phyloP scores from a whole-genome alignment of 164 flowering plant species.

The Vitis cinerea region DNA sequence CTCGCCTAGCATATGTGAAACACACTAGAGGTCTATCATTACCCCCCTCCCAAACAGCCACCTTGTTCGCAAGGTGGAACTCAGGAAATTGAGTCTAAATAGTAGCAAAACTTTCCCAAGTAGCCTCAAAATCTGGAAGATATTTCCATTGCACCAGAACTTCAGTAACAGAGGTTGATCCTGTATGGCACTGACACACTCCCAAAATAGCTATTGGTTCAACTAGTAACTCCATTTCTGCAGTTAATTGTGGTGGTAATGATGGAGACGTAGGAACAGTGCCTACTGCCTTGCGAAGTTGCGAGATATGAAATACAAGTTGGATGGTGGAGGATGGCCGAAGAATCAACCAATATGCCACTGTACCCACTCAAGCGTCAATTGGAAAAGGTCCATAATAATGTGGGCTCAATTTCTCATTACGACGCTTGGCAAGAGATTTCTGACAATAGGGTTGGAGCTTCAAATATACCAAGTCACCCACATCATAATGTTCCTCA shows the following conservation, averaged over 20 bases:
- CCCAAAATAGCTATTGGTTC: not conserved
- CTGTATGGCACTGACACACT: no score
- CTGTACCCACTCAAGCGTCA: not conserved
- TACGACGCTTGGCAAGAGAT: not conserved
- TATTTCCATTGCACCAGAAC: not conserved
- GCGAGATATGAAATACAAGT: not conserved
- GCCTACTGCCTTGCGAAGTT: not conserved
- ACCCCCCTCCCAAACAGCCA: not conserved
- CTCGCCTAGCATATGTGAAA: no score
- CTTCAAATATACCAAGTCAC: not conserved
- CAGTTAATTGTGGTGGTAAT: not conserved
- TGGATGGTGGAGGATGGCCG: not conserved
- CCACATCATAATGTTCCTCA: not conserved
- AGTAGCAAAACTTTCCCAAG: not conserved
- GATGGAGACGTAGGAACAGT: not conserved
- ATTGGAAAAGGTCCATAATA: not conserved
- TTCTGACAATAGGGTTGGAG: not conserved
- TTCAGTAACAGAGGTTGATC: not conserved
- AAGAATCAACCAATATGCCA: not conserved
- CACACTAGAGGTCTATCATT: no score
- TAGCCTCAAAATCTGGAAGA: not conserved
- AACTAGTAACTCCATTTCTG: not conserved
- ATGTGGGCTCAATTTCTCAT: not conserved
- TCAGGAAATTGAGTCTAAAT: not conserved
- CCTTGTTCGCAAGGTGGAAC: not conserved